A percentile compares a stretch with the other conserved stretches of the same genome.
Evolutionary conservation across 495 filamentous ascomycete species (phyloP).

Genomic region (Usnea hakonensis): DNA sequence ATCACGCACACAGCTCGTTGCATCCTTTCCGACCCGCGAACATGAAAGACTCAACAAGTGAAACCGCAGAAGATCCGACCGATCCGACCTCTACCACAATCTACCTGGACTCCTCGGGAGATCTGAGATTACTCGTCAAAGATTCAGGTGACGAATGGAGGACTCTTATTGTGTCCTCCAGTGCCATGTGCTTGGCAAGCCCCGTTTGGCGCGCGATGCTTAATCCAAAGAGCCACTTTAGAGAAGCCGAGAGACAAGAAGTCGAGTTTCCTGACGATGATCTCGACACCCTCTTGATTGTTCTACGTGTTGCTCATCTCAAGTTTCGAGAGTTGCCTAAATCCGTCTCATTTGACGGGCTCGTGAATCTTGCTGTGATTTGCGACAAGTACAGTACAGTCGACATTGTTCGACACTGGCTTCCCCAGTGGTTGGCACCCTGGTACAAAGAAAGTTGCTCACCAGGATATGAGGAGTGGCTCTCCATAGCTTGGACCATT

Average conservation of each 20-base stretch:
- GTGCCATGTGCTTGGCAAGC: slow-evolving; percentile 5
- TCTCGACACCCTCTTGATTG: background rate
- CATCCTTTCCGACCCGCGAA: background rate
- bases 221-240: background rate
- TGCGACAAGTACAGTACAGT: slow-evolving; percentile 13
- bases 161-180: background rate
- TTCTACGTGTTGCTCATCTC: slow-evolving; percentile 10
- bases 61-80: background rate
- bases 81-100: no score
- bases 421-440: background rate
- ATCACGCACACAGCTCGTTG: background rate
- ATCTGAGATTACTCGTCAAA: background rate
- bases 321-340: background rate
- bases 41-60: background rate
- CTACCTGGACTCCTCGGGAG: background rate
- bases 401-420: background rate
- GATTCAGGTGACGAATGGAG: background rate
- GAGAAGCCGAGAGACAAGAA: background rate
- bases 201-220: slow-evolving; percentile 7
- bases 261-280: background rate
- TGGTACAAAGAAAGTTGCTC: no score
- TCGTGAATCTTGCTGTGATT: background rate
- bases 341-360: background rate
- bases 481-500: slow-evolving; percentile 12
- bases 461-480: background rate